Base-by-base conservation (phyloP, 179 eudicot genomes). In the Corrigiola litoralis region DNA sequence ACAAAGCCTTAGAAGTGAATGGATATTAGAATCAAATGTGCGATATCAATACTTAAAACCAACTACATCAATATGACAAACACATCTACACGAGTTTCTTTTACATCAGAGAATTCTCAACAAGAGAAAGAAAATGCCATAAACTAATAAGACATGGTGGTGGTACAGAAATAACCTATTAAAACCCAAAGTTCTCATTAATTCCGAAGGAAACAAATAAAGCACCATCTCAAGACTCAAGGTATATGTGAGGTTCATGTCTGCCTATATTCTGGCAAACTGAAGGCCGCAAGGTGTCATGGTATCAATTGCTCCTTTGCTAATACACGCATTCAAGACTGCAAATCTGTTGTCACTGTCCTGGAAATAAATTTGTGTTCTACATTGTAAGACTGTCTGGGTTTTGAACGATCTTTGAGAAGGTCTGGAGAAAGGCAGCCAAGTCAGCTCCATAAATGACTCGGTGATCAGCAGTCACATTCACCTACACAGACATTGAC, bases 351-450 rank as follows among this genome's bases (percentile, higher is more conserved):
- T 13, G 50, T 34, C 24, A 14, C 8, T 54, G 20, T 41, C 9
- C 46, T 31, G 65, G 58, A 27, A 40, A 32, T n/a, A 14, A 4
- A 27, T 7, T 33, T 16, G 27, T n/a, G 47, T 28, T 81, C 85
- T 86, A 94, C 95, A 90, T 67, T 54, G 99, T 90, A 75, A 94
- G 76, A 77, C 85, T 82, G 27, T 94, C 99, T 29, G 99, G 99
- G 63, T 80, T 83, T 79, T 85, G 80, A 60, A 90, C 61, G 55
- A 94, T 94, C 77, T 87, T 94, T 50, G 99, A 71, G 75, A 94
- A 94, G 68, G 99, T 90, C 75, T 94, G 88, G 66, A 94, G 89
- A 89, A 94, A 94, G 57, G 90, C 97, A 52, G 99, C 95, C 85
- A 94, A 81, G 77, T 94, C 96, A 50, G 96, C 98, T 4, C 96